Evolutionary conservation across 31 red algal genomes (phyloP), one percentile per base, ranked within the genome.

Genomic region (Bonnemaisonia californica): DNA sequence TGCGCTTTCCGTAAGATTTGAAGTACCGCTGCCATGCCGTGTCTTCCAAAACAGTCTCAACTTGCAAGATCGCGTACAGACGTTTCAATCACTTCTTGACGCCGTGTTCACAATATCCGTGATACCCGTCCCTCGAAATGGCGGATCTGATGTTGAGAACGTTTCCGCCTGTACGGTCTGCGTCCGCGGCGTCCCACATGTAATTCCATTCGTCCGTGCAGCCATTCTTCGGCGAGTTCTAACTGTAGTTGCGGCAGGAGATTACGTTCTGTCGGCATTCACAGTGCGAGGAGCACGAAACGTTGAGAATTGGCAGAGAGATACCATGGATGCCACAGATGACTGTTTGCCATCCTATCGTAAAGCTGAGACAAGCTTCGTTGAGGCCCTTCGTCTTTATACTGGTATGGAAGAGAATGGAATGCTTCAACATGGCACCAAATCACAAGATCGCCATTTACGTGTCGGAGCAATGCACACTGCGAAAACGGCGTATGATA

Each of bases 121-220:
- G 27, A 29, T 33, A 11, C 19, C 26, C 4, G 54, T n/a, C 5
- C 12, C 41, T 41, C 39, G 16, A 54, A 29, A 22, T 26, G 11
- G 51, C 51, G 69, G 40, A 48, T 22, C 31, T 19, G 41, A 47
- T 19, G 8, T 22, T 29, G 69, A 23, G 4, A 29, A 73, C 16
- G 38, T 73, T 8, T 21, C 23, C 16, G 40, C 40, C 4, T 51
- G 69, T 38, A 51, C 74, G 13, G 33, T 77, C 18, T 36, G 28
- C 26, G 30, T 77, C 4, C 48, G 56, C 9, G 54, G 74, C 24
- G 48, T 62, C 21, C 74, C 48, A 62, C 74, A 77, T 77, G 74
- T 77, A 5, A 33, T 77, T 19, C 74, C 74, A 11, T 77, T 60
- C 60, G 51, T 77, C 12, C 26, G 74, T 22, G 48, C 74, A 38